These are phyloP conservation scores for Tagetes erecta DNA, from an alignment of 129 eudicot genomes.

Conservation along the genomic window DNA sequence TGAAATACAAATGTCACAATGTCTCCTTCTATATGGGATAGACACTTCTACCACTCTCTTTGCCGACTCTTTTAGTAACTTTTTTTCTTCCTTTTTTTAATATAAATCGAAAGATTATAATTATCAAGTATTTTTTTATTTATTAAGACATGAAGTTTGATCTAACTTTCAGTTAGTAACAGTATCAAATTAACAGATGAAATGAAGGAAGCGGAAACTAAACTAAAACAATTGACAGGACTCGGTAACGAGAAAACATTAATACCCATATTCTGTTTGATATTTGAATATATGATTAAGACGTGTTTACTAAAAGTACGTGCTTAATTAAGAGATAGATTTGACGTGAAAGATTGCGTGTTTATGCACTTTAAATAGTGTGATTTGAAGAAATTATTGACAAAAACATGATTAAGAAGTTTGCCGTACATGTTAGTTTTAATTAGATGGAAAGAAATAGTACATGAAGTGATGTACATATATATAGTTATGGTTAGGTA, in stretches of 20 bases:
- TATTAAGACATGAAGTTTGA: no score
- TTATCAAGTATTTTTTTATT: background rate
- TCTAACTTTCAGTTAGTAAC: background rate
- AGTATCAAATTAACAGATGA: background rate
- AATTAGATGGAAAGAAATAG: background rate
- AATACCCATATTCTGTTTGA: background rate
- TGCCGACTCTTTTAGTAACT: slow-evolving; percentile 30
- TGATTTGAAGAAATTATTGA: slow-evolving; percentile 6
- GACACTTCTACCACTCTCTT: slow-evolving; percentile 38
- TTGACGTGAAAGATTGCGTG: background rate
- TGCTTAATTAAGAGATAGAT: background rate
- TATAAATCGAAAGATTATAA: background rate
- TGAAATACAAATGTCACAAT: slow-evolving; percentile 6
- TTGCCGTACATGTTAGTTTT: slow-evolving; percentile 8
- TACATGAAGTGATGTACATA: no score
- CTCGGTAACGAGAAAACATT: background rate
- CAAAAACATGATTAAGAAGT: background rate
- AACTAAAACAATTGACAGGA: background rate
- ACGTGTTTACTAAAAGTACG: background rate
- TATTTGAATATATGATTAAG: slow-evolving; percentile 4
- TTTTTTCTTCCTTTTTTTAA: background rate
- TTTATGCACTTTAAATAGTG: slow-evolving; percentile 1
- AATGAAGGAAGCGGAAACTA: background rate
- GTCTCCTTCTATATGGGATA: slow-evolving; percentile 18
- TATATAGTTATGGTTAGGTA: background rate